phyloP scores from a whole-genome alignment of 768 basidiomycete genomes.

The Arthromyces matolae region DNA sequence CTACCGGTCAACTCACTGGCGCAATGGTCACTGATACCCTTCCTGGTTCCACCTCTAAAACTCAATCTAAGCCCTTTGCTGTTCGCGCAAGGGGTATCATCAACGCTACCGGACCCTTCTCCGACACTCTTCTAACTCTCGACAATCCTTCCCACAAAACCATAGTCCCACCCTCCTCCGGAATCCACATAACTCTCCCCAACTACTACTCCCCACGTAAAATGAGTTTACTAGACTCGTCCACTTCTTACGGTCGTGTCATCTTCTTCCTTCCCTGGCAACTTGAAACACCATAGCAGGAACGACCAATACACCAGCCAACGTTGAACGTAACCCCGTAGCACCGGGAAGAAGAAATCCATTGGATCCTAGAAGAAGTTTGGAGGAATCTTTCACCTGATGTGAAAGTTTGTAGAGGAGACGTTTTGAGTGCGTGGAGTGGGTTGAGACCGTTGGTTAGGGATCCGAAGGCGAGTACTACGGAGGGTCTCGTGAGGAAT shows the following conservation, averaged over 20 bases:
- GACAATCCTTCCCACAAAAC: slow-evolving; percentile 74
- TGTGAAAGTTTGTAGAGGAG: slow-evolving; percentile 90
- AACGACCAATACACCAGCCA: slow-evolving; percentile 84
- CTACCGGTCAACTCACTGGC: slow-evolving; percentile 62
- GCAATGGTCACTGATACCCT: slow-evolving; percentile 78
- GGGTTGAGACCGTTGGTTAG: slow-evolving; percentile 88
- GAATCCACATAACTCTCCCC: slow-evolving; percentile 94
- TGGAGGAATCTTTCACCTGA: slow-evolving; percentile 85
- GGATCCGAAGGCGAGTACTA: slow-evolving; percentile 62
- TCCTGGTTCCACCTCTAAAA: slow-evolving; percentile 76
- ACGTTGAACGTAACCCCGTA: slow-evolving; percentile 68
- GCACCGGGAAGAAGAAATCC: slow-evolving; percentile 92
- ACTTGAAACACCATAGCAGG: slow-evolving; percentile 96
- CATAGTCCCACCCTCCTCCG: slow-evolving; percentile 90
- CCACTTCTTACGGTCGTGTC: slow-evolving; percentile 93
- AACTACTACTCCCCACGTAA: slow-evolving; percentile 93
- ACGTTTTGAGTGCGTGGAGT: slow-evolving; percentile 94
- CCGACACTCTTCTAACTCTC: slow-evolving; percentile 79
- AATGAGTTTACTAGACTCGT: slow-evolving; percentile 94
- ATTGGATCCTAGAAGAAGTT: slow-evolving; percentile 95
- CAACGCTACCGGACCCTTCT: slow-evolving; percentile 98
- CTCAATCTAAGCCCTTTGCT: too few species aligned
- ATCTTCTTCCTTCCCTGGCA: slow-evolving; percentile 99
- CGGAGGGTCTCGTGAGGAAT: slow-evolving; percentile 87
- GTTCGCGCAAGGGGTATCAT: slow-evolving; percentile 87